A percentile compares a stretch with the other conserved stretches of the same genome.
Evolutionary conservation across 257 asterid genomes (phyloP).

Genomic region (Nicotiana paniculata): DNA sequence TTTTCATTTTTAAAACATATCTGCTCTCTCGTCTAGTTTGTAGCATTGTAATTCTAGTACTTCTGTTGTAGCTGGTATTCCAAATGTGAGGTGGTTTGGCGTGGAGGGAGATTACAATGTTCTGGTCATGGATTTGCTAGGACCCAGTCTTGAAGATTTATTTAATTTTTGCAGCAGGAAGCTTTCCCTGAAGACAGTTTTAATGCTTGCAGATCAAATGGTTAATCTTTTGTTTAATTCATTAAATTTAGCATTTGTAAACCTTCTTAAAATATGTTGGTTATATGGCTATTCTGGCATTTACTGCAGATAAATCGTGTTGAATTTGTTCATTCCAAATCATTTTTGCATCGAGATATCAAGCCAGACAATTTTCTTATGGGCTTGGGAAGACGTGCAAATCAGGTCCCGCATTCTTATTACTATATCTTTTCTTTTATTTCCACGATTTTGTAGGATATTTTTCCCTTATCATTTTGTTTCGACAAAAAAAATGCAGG

Average conservation of each 20-base stretch:
- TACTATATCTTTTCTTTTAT: neutral
- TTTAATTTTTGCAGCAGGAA: slow-evolving; percentile 95
- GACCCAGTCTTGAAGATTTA: slow-evolving; percentile 97
- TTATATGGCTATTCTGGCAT: neutral
- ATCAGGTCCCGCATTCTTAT: slow-evolving; percentile 50
- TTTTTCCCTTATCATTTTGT: neutral
- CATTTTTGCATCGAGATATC: slow-evolving; percentile 95
- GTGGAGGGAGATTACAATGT: slow-evolving; percentile 95
- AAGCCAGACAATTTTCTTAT: slow-evolving; percentile 98
- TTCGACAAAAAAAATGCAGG: slow-evolving; percentile 41
- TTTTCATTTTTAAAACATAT: neutral
- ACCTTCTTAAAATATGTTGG: slow-evolving; percentile 5
- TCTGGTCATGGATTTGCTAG: slow-evolving; percentile 98
- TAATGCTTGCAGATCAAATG: slow-evolving; percentile 99
- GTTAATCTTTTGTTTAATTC: slow-evolving; percentile 28
- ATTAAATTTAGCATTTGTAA: neutral
- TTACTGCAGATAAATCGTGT: slow-evolving; percentile 85
- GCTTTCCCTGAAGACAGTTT: slow-evolving; percentile 92
- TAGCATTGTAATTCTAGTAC: slow-evolving; percentile 19
- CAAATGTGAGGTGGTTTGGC: slow-evolving; percentile 91
- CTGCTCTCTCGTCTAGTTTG: neutral
- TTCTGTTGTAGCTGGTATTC: slow-evolving; percentile 78
- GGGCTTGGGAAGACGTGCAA: slow-evolving; percentile 99
- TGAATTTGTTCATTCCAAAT: slow-evolving; percentile 86
- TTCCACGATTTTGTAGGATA: neutral